Evolutionary conservation across 2,329 filamentous ascomycete genomes (phyloP).

Genomic region (Gaeumannomyces sp.): DNA sequence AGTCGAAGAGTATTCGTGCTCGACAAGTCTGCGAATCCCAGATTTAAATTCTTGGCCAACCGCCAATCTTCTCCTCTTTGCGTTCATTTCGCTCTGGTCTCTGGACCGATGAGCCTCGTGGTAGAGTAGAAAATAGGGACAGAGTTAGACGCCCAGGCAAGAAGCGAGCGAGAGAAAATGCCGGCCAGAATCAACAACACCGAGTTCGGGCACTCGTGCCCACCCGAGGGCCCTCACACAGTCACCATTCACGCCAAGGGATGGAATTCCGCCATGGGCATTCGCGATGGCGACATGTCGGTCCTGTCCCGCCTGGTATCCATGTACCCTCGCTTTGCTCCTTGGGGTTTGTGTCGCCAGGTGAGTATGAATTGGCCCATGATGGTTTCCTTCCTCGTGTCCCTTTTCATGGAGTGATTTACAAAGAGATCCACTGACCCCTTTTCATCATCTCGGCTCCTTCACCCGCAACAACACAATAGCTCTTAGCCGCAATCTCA

Average conservation of each 20-base stretch:
- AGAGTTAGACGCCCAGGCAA: too few species aligned
- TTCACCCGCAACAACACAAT: background rate
- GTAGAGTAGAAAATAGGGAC: too few species aligned
- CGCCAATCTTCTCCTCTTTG: too few species aligned
- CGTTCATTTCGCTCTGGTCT: too few species aligned
- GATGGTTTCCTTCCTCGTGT: background rate
- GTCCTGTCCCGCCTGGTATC: conserved; percentile 30
- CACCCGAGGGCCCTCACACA: conserved; percentile 40
- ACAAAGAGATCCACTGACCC: too few species aligned
- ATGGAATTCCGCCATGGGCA: conserved; percentile 32
- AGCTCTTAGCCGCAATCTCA: conserved; percentile 33
- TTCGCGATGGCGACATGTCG: conserved; percentile 38
- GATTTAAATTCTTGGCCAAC: too few species aligned
- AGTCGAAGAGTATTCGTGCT: too few species aligned
- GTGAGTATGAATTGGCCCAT: background rate
- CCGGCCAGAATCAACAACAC: conserved; percentile 20
- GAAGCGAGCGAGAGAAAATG: background rate
- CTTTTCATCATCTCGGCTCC: too few species aligned
- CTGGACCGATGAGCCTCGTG: too few species aligned
- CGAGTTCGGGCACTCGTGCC: conserved; percentile 37
- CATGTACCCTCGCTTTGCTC: conserved; percentile 41
- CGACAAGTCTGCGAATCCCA: too few species aligned
- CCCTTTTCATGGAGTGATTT: too few species aligned
- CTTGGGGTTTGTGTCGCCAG: conserved; percentile 16
- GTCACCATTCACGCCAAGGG: conserved; percentile 39